These are phyloP conservation scores for Chaetothyriales sp. DNA, from an alignment of 2,329 filamentous ascomycete genomes.

Conservation along the genomic window DNA sequence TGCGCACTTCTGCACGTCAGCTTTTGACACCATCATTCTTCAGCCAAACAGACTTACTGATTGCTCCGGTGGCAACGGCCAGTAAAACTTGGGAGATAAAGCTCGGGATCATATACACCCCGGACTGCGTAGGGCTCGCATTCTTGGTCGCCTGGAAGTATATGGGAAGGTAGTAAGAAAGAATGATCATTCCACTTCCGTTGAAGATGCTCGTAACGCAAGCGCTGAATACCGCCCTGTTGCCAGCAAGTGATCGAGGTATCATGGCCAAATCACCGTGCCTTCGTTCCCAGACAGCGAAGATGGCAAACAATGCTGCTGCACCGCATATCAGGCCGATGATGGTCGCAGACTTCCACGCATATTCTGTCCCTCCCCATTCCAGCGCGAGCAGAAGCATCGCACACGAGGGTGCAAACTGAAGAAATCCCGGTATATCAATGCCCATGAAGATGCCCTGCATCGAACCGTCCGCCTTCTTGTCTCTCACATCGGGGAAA, in stretches of 20 bases:
- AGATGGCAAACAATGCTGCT: constrained; percentile 20
- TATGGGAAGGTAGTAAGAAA: constrained; percentile 28
- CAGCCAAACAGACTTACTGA: not conserved
- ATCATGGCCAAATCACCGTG: constrained; percentile 16
- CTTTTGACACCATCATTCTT: not conserved
- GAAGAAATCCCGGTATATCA: constrained; percentile 16
- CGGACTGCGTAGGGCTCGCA: constrained; percentile 18
- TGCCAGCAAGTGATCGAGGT: constrained; percentile 11
- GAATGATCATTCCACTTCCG: constrained; percentile 12
- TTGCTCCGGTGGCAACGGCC: constrained; percentile 7
- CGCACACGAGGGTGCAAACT: constrained; percentile 17
- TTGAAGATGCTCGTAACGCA: constrained; percentile 21
- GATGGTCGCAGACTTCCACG: constrained; percentile 16
- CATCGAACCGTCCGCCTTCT: not conserved
- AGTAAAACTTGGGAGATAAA: constrained; percentile 12
- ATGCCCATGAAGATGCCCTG: constrained; percentile 1
- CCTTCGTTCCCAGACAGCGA: constrained; percentile 18
- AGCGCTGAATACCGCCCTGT: constrained; percentile 7
- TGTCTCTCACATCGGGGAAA: not conserved
- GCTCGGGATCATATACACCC: constrained; percentile 14
- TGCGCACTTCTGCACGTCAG: constrained; percentile 13
- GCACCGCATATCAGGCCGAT: constrained; percentile 19
- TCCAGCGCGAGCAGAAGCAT: constrained; percentile 19
- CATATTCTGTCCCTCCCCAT: constrained; percentile 17
- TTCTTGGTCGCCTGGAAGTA: constrained; percentile 34